phyloP scores from a whole-genome alignment of 169 alveolate species.

The Hepatocystis sp. region DNA sequence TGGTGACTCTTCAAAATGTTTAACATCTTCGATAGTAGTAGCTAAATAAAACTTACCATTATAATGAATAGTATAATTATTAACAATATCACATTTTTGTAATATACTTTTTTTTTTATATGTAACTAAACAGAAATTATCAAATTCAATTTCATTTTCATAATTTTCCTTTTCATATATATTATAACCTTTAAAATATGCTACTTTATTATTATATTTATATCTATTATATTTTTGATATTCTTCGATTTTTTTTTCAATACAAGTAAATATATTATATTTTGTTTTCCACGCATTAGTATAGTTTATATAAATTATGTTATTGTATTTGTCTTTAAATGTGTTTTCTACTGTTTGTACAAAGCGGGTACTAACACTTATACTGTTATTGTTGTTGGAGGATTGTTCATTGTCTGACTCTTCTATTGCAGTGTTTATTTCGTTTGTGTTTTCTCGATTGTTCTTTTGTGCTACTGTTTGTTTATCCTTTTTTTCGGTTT shows the following conservation, averaged over 20 bases:
- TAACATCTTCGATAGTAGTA: slow-evolving; percentile 35
- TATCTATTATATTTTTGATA: slow-evolving; percentile 54
- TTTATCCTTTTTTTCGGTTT: too few relatives aligned
- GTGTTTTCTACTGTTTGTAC: slow-evolving; percentile 12
- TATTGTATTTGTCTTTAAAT: slow-evolving; percentile 33
- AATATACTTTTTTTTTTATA: slow-evolving; percentile 53
- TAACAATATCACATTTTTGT: slow-evolving; percentile 38
- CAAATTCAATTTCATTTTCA: slow-evolving; percentile 50
- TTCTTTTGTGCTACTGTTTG: too few relatives aligned
- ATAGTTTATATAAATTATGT: slow-evolving; percentile 31
- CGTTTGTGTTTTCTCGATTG: too few relatives aligned
- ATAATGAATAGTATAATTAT: slow-evolving; percentile 46
- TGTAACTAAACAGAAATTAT: slow-evolving; percentile 54
- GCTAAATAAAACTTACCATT: slow-evolving; percentile 29
- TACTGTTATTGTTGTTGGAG: too few relatives aligned
- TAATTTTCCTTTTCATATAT: slow-evolving; percentile 64
- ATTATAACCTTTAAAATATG: slow-evolving; percentile 71
- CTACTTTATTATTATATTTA: slow-evolving; percentile 38
- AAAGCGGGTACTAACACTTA: too few relatives aligned
- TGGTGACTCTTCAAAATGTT: slow-evolving; percentile 25
- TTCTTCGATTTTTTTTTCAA: slow-evolving; percentile 31
- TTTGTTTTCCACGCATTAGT: slow-evolving; percentile 61
- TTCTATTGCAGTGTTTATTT: too few relatives aligned
- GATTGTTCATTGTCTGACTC: too few relatives aligned
- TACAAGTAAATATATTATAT: slow-evolving; percentile 19